Evolutionary conservation across 2,329 filamentous ascomycete genomes (phyloP).

Genomic region (Cytospora mali): DNA sequence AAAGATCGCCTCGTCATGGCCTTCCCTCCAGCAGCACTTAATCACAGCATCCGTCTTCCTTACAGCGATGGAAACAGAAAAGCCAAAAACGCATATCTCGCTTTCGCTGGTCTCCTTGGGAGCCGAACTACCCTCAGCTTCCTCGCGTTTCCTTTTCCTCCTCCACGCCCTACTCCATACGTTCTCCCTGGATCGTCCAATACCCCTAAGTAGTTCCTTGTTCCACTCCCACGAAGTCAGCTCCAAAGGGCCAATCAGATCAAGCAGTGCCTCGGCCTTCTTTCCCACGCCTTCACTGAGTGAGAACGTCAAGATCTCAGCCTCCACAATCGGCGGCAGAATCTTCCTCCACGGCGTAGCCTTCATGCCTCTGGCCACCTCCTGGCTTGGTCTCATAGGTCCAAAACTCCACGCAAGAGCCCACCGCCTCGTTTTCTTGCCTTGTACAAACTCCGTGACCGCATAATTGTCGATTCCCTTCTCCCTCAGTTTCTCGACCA

Average conservation of each 20-base stretch:
- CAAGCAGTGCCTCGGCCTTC: constrained; percentile 42
- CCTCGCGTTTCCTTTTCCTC: constrained; percentile 53
- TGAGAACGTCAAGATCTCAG: constrained; percentile 49
- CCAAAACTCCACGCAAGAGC: constrained; percentile 86
- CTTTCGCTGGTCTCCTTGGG: constrained; percentile 31
- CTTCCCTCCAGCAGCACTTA: constrained; percentile 72
- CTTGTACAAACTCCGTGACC: constrained; percentile 77
- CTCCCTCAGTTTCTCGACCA: constrained; percentile 62
- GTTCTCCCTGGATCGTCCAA: constrained; percentile 67
- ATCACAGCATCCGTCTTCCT: constrained; percentile 48
- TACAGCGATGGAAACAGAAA: constrained; percentile 55
- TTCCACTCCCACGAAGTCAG: constrained; percentile 68
- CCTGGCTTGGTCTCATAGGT: constrained; percentile 61
- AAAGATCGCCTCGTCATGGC: constrained; percentile 72
- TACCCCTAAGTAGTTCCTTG: constrained; percentile 52
- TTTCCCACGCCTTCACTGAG: constrained; percentile 43
- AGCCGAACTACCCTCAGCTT: constrained; percentile 29
- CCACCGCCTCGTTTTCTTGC: constrained; percentile 80
- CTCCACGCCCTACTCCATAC: constrained; percentile 80
- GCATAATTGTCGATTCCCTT: constrained; percentile 74
- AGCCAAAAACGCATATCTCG: constrained; percentile 55
- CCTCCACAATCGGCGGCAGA: constrained; percentile 47
- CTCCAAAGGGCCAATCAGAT: constrained; percentile 57
- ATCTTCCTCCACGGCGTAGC: constrained; percentile 45
- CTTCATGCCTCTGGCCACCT: constrained; percentile 48